phyloP scores from a whole-genome alignment of 2,329 filamentous ascomycete species.

The Stachybotrys elegans region DNA sequence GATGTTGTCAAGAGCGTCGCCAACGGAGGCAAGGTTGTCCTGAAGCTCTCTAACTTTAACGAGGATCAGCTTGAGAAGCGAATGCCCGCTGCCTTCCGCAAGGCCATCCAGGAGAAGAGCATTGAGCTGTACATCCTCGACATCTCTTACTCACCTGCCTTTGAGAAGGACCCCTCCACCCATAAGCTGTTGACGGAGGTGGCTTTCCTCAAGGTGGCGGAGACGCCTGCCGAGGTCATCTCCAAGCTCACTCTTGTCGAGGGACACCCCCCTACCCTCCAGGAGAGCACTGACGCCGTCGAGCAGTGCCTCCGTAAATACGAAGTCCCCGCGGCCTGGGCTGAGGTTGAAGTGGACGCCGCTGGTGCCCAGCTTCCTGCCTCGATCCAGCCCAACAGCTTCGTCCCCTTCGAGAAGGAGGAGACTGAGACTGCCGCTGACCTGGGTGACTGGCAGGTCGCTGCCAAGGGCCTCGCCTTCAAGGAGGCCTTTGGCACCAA shows the following conservation, averaged over 20 bases:
- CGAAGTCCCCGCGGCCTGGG: slow-evolving; percentile 77
- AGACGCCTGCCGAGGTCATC: slow-evolving; percentile 55
- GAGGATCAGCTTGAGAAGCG: slow-evolving; percentile 88
- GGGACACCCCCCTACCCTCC: slow-evolving; percentile 42
- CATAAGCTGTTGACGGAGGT: slow-evolving; percentile 69
- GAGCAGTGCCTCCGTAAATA: slow-evolving; percentile 66
- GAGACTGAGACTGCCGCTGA: slow-evolving; percentile 62
- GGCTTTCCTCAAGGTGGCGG: slow-evolving; percentile 75
- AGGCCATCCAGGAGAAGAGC: slow-evolving; percentile 63
- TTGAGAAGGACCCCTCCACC: slow-evolving; percentile 61
- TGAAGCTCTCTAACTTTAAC: slow-evolving; percentile 76
- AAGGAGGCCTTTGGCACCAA: slow-evolving; percentile 87
- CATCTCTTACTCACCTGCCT: slow-evolving; percentile 59
- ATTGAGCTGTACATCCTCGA: slow-evolving; percentile 74
- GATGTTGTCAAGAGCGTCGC: slow-evolving; percentile 69
- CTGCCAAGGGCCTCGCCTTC: slow-evolving; percentile 84
- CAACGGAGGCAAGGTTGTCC: slow-evolving; percentile 64
- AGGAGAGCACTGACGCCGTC: slow-evolving; percentile 61
- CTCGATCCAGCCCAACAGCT: slow-evolving; percentile 73
- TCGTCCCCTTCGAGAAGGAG: slow-evolving; percentile 71
- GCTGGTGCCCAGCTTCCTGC: slow-evolving; percentile 49
- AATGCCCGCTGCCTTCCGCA: slow-evolving; percentile 65
- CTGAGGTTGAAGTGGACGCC: slow-evolving; percentile 54
- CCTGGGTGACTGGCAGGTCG: slow-evolving; percentile 74
- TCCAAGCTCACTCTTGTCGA: slow-evolving; percentile 61